Conservation (phyloP, 2,329 filamentous ascomycete genomes). For the Fusarium metavorans region DNA sequence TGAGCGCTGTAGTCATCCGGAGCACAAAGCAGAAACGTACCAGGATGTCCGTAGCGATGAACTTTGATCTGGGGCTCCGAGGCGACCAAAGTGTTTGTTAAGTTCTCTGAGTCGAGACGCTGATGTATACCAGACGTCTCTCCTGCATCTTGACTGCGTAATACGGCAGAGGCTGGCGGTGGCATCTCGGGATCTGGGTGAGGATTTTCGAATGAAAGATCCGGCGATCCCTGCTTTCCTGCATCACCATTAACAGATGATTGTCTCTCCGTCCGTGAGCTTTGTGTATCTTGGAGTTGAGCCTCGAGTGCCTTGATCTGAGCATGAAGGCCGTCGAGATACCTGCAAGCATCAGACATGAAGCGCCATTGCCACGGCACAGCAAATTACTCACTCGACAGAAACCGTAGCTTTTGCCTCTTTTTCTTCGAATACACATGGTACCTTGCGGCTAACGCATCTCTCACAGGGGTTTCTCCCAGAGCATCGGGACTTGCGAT, state of each 20-base stretch:
- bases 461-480: slow-evolving; percentile 31
- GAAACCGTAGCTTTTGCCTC: slow-evolving; percentile 30
- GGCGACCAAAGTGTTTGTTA: slow-evolving; percentile 32
- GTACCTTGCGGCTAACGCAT: slow-evolving; percentile 30
- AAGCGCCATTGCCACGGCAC: background rate
- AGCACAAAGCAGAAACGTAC: background rate
- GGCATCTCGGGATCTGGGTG: background rate
- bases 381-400: slow-evolving; percentile 17
- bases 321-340: slow-evolving; percentile 32
- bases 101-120: background rate
- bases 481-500: slow-evolving; percentile 34
- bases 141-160: background rate
- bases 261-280: background rate
- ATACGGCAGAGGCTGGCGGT: background rate
- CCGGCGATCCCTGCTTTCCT: background rate
- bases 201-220: background rate
- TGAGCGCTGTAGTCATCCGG: background rate
- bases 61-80: slow-evolving; percentile 38
- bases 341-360: slow-evolving; percentile 8
- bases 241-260: background rate
- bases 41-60: slow-evolving; percentile 32
- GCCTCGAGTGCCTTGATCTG: slow-evolving; percentile 29
- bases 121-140: background rate
- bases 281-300: slow-evolving; percentile 2
- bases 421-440: slow-evolving; percentile 34